phyloP scores from a whole-genome alignment of 768 basidiomycete species.

The Wakefieldia striispora region DNA sequence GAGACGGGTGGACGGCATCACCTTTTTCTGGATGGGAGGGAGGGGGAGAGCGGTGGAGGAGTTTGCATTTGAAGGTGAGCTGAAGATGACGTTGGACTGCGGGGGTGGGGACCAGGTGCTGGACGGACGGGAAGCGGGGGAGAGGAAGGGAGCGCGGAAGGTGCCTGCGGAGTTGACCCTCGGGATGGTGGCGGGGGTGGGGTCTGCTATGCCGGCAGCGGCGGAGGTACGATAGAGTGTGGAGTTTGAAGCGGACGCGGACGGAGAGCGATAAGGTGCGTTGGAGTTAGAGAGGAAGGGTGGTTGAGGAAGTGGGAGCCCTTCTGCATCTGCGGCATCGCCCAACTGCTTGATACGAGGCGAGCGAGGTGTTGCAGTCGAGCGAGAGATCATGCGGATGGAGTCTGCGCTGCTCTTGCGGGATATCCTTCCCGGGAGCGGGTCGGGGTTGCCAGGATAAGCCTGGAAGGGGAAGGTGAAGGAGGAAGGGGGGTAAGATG shows the following conservation, averaged over 20 bases:
- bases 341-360: slow-evolving; percentile 21
- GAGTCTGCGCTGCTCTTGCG: slow-evolving; percentile 45
- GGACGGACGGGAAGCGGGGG: slow-evolving; percentile 65
- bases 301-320: slow-evolving; percentile 43
- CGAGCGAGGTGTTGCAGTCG: slow-evolving; percentile 15
- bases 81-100: slow-evolving; percentile 28
- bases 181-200: slow-evolving; percentile 30
- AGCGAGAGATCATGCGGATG: slow-evolving; percentile 27
- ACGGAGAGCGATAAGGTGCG: slow-evolving; percentile 39
- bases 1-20: slow-evolving; percentile 47
- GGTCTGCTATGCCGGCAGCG: slow-evolving; percentile 20
- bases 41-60: slow-evolving; percentile 35
- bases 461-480: slow-evolving; percentile 55
- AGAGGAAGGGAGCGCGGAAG: slow-evolving; percentile 69
- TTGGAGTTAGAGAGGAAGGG: slow-evolving; percentile 41
- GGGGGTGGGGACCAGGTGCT: slow-evolving; percentile 62
- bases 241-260: slow-evolving; percentile 23
- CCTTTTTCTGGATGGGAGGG: slow-evolving; percentile 39
- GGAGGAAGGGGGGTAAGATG: slow-evolving; percentile 38
- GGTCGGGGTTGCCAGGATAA: slow-evolving; percentile 66
- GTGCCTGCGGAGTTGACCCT: slow-evolving; percentile 39
- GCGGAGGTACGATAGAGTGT: slow-evolving; percentile 31
- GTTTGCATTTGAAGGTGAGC: slow-evolving; percentile 28
- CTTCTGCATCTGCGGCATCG: slow-evolving; percentile 13
- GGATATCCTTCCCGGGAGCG: slow-evolving; percentile 44